Evolutionary conservation across 805 yeast species (phyloP).

Genomic region (Zygoascus bituminiphila): DNA sequence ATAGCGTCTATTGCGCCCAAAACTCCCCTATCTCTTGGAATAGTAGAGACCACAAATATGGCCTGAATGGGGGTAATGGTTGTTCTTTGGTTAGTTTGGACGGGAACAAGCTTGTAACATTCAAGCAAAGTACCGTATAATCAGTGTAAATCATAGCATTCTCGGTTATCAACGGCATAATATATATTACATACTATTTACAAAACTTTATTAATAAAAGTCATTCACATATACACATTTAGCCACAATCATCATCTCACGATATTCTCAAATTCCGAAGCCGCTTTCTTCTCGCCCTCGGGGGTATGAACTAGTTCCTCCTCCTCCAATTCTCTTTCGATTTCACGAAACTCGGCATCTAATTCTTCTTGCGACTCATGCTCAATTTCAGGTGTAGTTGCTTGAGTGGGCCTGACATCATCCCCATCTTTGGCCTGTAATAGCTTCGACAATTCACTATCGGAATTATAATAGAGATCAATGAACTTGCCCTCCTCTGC

Average conservation of each 20-base stretch:
- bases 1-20: conserved; percentile 11
- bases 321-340: conserved; percentile 22
- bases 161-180: not conserved
- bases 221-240: not conserved
- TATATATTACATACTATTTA: not conserved
- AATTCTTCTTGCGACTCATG: conserved; percentile 28
- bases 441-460: conserved; percentile 36
- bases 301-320: conserved; percentile 7
- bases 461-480: conserved; percentile 39
- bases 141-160: not conserved
- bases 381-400: not conserved
- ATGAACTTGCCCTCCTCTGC: conserved; percentile 61
- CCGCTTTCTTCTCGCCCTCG: not conserved
- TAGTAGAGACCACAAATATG: conserved; percentile 14
- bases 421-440: conserved; percentile 13
- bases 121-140: conserved; percentile 4
- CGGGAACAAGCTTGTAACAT: not conserved
- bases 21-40: conserved; percentile 20
- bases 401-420: not conserved
- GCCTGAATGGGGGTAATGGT: not conserved
- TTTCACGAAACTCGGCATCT: conserved; percentile 26
- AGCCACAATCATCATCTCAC: no score
- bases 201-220: not conserved
- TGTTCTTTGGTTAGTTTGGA: not conserved
- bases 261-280: not conserved